Evolutionary conservation across 306 rosid genomes (phyloP).

Genomic region (Luffa acutangula): DNA sequence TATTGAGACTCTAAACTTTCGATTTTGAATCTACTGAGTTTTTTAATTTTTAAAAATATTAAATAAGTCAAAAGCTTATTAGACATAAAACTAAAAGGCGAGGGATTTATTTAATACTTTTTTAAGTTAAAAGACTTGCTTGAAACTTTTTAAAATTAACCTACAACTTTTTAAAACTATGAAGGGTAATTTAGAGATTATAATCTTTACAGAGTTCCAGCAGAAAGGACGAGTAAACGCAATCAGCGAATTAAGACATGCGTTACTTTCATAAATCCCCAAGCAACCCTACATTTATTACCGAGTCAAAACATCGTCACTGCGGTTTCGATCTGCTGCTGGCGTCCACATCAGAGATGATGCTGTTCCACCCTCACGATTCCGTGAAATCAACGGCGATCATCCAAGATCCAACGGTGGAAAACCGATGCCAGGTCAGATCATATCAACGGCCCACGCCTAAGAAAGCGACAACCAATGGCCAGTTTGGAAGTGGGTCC

Average conservation of each 20-base stretch:
- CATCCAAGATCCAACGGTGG: neutral
- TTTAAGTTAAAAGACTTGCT: no score
- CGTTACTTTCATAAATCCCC: constrained; percentile 1
- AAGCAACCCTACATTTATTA: neutral
- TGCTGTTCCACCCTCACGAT: neutral
- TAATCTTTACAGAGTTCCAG: neutral
- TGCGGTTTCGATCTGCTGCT: neutral
- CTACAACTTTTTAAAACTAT: neutral
- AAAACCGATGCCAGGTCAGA: neutral
- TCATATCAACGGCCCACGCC: constrained; percentile 1
- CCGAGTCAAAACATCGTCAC: neutral
- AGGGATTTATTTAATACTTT: no score
- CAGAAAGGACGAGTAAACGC: neutral
- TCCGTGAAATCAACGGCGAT: neutral
- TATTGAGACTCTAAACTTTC: no score
- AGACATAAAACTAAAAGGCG: no score
- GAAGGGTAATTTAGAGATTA: neutral
- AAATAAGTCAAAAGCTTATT: no score
- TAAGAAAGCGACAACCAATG: constrained; percentile 16
- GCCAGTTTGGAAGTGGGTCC: constrained; percentile 20
- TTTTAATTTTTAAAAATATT: no score
- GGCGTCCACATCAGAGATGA: constrained; percentile 19
- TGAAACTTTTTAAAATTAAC: no score
- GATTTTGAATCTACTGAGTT: no score
- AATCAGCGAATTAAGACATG: constrained; percentile 2